phyloP scores from a whole-genome alignment of 805 yeast species.

The Hanseniaspora nectarophila region DNA sequence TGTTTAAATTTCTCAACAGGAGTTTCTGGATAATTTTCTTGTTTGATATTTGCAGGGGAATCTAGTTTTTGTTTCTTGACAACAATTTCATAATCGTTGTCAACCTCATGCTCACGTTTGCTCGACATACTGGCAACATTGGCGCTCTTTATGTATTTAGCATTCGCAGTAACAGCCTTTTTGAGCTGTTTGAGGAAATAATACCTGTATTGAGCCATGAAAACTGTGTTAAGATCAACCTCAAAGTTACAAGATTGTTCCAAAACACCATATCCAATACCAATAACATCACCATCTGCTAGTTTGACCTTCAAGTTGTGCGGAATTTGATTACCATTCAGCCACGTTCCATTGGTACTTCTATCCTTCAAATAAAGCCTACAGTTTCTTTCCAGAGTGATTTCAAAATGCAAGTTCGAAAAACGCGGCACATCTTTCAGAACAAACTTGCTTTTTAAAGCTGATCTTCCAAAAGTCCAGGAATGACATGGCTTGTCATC shows the following conservation, averaged over 20 bases:
- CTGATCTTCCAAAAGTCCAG: conserved; percentile 71
- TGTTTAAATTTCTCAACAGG: neutral
- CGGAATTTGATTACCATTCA: conserved; percentile 61
- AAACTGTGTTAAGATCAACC: conserved; percentile 32
- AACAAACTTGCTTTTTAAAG: conserved; percentile 45
- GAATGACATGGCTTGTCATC: neutral
- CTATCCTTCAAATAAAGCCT: conserved; percentile 44
- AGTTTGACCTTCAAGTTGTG: conserved; percentile 70
- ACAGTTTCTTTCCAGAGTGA: conserved; percentile 53
- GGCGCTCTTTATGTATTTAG: neutral
- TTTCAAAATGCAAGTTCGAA: conserved; percentile 60
- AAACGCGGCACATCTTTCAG: conserved; percentile 52
- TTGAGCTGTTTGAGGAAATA: neutral
- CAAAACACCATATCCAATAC: conserved; percentile 77
- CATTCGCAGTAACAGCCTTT: neutral
- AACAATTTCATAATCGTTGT: neutral
- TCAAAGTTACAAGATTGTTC: conserved; percentile 48
- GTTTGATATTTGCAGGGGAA: no score
- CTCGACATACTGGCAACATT: neutral
- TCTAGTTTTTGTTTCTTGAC: neutral
- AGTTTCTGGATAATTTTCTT: neutral
- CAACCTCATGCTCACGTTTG: neutral
- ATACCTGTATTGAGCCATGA: conserved; percentile 11
- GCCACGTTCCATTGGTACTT: conserved; percentile 86
- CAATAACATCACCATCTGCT: conserved; percentile 85